phyloP scores from a whole-genome alignment of 805 yeast genomes.

The Kuraishia ogatae region DNA sequence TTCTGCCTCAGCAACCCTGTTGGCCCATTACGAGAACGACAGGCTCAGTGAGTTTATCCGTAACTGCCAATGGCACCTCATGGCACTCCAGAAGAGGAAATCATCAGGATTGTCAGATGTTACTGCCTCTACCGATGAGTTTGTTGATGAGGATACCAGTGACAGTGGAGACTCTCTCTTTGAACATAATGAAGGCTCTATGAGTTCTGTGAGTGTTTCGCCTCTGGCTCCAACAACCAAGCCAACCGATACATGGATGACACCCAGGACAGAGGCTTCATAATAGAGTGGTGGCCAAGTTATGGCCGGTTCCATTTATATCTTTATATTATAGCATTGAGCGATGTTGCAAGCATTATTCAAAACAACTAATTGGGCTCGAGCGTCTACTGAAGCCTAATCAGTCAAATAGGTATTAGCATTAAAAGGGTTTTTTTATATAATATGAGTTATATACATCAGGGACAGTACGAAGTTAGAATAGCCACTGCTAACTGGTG shows the following conservation, averaged over 20 bases:
- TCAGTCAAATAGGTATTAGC: too few relatives aligned
- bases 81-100: not conserved
- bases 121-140: not conserved
- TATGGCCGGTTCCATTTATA: not conserved
- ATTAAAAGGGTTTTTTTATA: too few relatives aligned
- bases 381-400: too few relatives aligned
- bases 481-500: too few relatives aligned
- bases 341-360: not conserved
- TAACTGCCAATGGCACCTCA: not conserved
- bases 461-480: too few relatives aligned
- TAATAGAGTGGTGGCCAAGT: not conserved
- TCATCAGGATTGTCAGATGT: not conserved
- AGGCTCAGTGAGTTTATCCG: not conserved
- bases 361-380: too few relatives aligned
- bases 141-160: not conserved
- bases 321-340: not conserved
- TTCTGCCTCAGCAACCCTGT: not conserved
- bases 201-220: not conserved
- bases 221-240: not conserved
- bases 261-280: not conserved
- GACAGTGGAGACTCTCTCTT: constrained; percentile 3
- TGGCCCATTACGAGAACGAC: not conserved
- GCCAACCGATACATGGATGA: not conserved
- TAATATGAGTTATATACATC: too few relatives aligned
- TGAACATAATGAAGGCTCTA: not conserved